phyloP scores from a whole-genome alignment of 768 basidiomycete genomes.

The Calvatia gigantea region DNA sequence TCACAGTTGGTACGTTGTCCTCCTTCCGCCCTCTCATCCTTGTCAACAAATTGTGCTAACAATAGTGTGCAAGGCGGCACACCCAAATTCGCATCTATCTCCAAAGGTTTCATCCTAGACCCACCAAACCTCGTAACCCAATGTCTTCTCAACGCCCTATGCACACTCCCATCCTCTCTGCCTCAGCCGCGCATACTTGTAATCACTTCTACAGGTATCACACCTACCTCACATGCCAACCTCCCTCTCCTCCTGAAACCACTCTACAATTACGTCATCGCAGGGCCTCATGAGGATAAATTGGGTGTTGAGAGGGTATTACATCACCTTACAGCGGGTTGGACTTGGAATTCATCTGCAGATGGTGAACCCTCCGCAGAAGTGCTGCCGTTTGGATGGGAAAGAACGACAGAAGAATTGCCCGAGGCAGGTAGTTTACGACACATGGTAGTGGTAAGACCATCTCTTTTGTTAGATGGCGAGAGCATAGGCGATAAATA shows the following conservation, averaged over 20 bases:
- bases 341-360: conserved; percentile 39
- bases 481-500: conserved; percentile 37
- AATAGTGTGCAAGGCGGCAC: conserved; percentile 35
- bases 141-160: conserved; percentile 51
- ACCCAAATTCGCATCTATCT: conserved; percentile 40
- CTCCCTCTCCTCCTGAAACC: conserved; percentile 48
- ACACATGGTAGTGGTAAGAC: conserved; percentile 47
- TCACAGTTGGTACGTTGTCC: conserved; percentile 45
- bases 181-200: conserved; percentile 47
- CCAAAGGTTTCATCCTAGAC: conserved; percentile 44
- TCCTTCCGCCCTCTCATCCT: neutral
- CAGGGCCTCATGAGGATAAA: conserved; percentile 56
- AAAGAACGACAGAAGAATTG: conserved; percentile 32
- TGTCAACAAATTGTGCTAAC: neutral
- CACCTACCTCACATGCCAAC: conserved; percentile 34
- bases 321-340: conserved; percentile 41
- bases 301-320: conserved; percentile 51
- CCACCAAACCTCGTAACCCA: conserved; percentile 60
- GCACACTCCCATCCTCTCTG: conserved; percentile 42
- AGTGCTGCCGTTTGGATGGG: conserved; percentile 45
- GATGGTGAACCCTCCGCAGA: conserved; percentile 37
- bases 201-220: conserved; percentile 54
- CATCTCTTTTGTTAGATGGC: conserved; percentile 59
- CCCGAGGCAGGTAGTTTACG: conserved; percentile 42
- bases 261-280: conserved; percentile 44